These are phyloP conservation scores for Sapria himalayana DNA, from an alignment of 345 rosid genomes.

Conservation along the genomic window DNA sequence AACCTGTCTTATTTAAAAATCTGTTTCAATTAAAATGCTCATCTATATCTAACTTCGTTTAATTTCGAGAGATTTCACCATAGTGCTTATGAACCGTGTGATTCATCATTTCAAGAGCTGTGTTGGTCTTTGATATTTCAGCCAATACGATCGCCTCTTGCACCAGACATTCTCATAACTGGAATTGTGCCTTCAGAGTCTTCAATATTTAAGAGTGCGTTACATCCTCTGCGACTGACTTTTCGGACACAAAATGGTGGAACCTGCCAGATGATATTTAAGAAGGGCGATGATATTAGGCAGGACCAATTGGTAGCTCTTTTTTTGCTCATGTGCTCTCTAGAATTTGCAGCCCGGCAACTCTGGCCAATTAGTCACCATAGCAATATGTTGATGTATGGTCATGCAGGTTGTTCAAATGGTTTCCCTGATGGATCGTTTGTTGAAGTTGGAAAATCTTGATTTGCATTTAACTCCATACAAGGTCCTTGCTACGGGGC, in stretches of 20 bases:
- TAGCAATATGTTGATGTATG: conserved; percentile 10
- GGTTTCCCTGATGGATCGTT: conserved; percentile 98
- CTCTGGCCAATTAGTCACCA: too few relatives aligned
- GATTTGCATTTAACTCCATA: conserved; percentile 82
- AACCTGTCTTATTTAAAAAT: too few relatives aligned
- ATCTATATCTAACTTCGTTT: too few relatives aligned
- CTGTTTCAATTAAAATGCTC: too few relatives aligned
- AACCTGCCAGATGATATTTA: conserved; percentile 62
- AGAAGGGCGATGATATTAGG: conserved; percentile 96
- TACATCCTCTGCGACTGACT: conserved; percentile 76
- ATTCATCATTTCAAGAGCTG: conserved; percentile 7
- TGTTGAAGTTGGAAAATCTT: conserved; percentile 86
- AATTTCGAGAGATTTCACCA: too few relatives aligned
- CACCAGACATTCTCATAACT: conserved; percentile 56
- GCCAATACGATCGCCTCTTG: conserved; percentile 85
- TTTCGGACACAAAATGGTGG: conserved; percentile 67
- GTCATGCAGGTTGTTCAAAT: conserved; percentile 75
- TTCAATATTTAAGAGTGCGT: conserved; percentile 79
- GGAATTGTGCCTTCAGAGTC: conserved; percentile 92
- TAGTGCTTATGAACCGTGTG: too few relatives aligned
- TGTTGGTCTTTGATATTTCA: conserved; percentile 16
- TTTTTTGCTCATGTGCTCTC: conserved; percentile 5
- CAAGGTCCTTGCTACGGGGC: conserved; percentile 92
- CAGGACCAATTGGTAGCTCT: conserved; percentile 84
- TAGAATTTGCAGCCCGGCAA: too few relatives aligned